Base-by-base conservation (phyloP, 2,329 filamentous ascomycete genomes). In the Penicillium sp. region DNA sequence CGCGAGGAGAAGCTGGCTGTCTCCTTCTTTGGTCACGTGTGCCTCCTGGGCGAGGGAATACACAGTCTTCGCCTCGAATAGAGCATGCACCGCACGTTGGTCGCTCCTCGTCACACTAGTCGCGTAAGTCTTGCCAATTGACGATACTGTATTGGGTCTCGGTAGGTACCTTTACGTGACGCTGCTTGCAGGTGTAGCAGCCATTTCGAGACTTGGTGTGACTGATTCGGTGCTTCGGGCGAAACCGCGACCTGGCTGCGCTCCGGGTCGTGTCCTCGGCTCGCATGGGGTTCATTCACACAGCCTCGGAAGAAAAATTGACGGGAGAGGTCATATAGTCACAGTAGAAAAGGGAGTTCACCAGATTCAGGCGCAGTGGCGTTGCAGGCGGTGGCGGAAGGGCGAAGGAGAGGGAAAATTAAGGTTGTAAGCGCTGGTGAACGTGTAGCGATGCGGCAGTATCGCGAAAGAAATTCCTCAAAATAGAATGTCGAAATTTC, bases 121-220 rank as follows among this genome's bases (percentile, higher is more conserved):
- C 3, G 6, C 18, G 40, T 44, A 18, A 46, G 51, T 31, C 6
- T n/a, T 54, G 1, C 10, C 18, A 14, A 24, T 36, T 13, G 4
- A 37, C 18, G 13, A 19, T 22, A 18, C 19, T 4, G 14, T 3
- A 7, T 19, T n/a, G 5, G 16, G 27, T 3, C 16, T n/a, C 10
- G 16, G 1, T 11, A 13, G 2, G 57, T 58, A 70, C 69, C 58
- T 70, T 70, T n/a, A 70, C 68, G 16, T 64, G 55, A 11, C 69
- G 62, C 3, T 35, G 18, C 47, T 70, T 70, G 54, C 68, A 70
- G 1, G 57, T 59, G n/a, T 59, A 63, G 46, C 69, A 70, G 6
- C 69, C 69, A 50, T 64, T 63, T 4, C 66, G 59, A 4, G 67
- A 69, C 53, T 69, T 69, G n/a, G 61, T 63, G 55, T 69, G 67